A percentile compares a stretch with the other conserved stretches of the same genome.
phyloP scores from a whole-genome alignment of 306 rosid species.

The Citrullus colocynthis region DNA sequence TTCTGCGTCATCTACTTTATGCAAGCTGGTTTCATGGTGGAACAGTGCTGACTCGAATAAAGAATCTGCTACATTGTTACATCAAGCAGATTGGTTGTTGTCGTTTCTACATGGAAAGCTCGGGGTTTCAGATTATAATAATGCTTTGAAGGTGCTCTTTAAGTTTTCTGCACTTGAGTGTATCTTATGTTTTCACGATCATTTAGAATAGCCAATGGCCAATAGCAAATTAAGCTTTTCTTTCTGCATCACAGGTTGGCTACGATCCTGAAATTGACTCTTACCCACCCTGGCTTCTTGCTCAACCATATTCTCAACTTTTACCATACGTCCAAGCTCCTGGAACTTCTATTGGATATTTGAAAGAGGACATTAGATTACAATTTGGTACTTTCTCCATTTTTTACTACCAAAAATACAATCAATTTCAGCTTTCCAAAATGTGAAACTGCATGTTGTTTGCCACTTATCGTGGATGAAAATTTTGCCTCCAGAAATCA shows the following conservation, averaged over 20 bases:
- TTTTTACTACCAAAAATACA: not conserved
- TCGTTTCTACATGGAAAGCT: constrained; percentile 95
- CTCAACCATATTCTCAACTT: constrained; percentile 59
- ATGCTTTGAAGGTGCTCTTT: constrained; percentile 62
- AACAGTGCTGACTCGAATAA: constrained; percentile 24
- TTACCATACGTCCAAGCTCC: constrained; percentile 76
- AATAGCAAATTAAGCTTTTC: not conserved
- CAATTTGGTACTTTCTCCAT: constrained; percentile 33
- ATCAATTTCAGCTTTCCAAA: not conserved
- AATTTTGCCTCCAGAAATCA: not conserved
- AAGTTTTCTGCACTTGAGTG: not conserved
- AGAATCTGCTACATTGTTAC: constrained; percentile 58
- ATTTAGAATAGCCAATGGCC: not conserved
- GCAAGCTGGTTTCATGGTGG: constrained; percentile 93
- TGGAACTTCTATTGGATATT: constrained; percentile 57
- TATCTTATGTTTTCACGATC: not conserved
- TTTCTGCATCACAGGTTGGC: constrained; percentile 52
- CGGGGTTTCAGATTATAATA: constrained; percentile 80
- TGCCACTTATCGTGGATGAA: not conserved
- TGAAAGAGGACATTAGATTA: constrained; percentile 47
- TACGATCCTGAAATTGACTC: constrained; percentile 87
- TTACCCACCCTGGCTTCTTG: constrained; percentile 71
- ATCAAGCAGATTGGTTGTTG: constrained; percentile 91
- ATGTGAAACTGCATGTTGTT: not conserved
- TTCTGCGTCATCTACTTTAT: constrained; percentile 64